These are phyloP conservation scores for Xylaria bambusicola DNA, from an alignment of 495 filamentous ascomycete species.

Conservation along the genomic window DNA sequence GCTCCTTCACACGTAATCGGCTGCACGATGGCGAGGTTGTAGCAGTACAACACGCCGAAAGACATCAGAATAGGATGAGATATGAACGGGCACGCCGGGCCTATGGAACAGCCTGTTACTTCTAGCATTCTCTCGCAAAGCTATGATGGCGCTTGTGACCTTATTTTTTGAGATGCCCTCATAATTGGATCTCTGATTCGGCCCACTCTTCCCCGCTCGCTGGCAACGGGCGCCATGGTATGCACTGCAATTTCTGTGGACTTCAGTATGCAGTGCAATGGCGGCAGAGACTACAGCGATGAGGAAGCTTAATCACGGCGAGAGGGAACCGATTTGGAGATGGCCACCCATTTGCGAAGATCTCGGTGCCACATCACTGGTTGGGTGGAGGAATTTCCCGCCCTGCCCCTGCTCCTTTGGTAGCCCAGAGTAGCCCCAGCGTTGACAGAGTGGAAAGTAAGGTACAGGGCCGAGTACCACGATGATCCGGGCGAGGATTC, in stretches of 20 bases:
- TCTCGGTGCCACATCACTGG: conserved; percentile 16
- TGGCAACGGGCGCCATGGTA: neutral
- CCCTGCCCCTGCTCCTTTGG: neutral
- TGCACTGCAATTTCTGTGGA: neutral
- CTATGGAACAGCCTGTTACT: neutral
- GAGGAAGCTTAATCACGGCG: conserved; percentile 17
- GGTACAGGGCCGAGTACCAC: neutral
- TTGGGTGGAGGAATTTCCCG: conserved; percentile 11
- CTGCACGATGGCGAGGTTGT: too few species aligned
- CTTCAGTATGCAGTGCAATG: neutral
- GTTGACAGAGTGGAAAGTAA: neutral
- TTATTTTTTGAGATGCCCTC: too few species aligned
- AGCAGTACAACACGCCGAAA: too few species aligned
- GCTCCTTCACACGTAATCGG: too few species aligned
- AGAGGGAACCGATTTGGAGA: conserved; percentile 18
- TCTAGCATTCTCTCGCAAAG: neutral
- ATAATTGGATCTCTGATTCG: neutral
- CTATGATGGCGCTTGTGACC: neutral
- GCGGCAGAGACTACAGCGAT: neutral
- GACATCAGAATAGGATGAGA: too few species aligned
- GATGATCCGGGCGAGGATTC: conserved; percentile 11
- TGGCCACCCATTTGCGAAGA: conserved; percentile 9
- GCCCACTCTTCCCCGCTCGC: neutral
- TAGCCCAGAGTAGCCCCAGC: neutral
- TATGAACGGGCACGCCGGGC: neutral